A percentile compares a stretch with the other conserved stretches of the same genome.
Evolutionary conservation across 345 rosid species (phyloP).

Genomic region (Psidium guajava): DNA sequence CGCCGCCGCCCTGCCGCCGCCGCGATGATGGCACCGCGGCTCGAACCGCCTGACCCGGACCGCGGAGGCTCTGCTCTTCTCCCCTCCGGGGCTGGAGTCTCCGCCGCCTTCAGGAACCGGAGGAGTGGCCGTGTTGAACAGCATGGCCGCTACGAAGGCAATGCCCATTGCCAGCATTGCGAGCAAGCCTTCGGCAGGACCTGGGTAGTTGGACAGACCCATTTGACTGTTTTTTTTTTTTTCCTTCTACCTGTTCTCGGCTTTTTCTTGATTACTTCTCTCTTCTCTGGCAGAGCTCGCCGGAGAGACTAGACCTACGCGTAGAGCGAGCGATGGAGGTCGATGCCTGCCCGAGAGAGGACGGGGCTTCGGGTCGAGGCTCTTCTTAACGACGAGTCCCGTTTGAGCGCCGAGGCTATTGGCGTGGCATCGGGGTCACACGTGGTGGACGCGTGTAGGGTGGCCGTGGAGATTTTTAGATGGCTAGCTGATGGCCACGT

Average conservation of each 20-base stretch:
- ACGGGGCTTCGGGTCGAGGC: neutral
- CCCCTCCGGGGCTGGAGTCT: neutral
- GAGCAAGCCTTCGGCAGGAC: slow-evolving; percentile 47
- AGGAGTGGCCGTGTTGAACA: slow-evolving; percentile 49
- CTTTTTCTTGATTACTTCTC: neutral
- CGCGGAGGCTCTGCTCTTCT: neutral
- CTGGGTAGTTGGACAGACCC: slow-evolving; percentile 70
- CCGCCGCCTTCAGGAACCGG: slow-evolving; percentile 6
- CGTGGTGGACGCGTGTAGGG: slow-evolving; percentile 35
- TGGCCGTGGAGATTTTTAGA: neutral
- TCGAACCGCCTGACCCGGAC: slow-evolving; percentile 43
- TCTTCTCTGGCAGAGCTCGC: neutral
- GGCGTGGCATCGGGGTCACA: neutral
- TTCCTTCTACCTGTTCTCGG: neutral
- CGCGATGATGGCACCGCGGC: slow-evolving; percentile 8
- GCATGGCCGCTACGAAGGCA: slow-evolving; percentile 39
- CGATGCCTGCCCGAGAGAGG: neutral
- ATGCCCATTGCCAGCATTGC: slow-evolving; percentile 64
- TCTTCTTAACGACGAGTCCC: neutral
- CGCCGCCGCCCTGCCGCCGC: neutral
- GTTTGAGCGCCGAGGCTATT: neutral
- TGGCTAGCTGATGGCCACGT: neutral
- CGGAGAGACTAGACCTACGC: neutral
- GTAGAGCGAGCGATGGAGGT: neutral
- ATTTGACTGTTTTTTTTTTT: slow-evolving; percentile 1